Evolutionary conservation across 1,139 yeast genomes (phyloP).

Genomic region (Pichia sp.): DNA sequence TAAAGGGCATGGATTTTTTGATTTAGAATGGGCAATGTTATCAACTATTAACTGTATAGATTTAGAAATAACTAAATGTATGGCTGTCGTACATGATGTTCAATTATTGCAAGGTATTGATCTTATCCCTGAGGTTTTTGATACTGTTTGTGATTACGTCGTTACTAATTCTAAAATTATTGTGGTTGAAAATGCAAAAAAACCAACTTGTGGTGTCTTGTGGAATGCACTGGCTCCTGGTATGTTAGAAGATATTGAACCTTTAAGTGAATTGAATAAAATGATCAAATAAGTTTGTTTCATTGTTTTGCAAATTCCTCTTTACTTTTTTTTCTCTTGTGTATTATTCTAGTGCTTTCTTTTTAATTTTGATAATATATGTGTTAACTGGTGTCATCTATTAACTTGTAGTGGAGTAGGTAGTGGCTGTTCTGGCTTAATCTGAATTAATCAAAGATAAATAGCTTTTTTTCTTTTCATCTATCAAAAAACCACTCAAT

Average conservation of each 20-base stretch:
- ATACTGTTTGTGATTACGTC: constrained; percentile 28
- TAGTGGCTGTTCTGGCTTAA: too few species aligned
- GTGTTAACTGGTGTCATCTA: too few species aligned
- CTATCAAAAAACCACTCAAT: too few species aligned
- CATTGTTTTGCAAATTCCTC: neutral
- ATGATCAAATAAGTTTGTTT: too few species aligned
- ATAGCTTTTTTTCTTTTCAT: too few species aligned
- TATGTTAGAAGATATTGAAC: constrained; percentile 27
- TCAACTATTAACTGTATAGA: constrained; percentile 23
- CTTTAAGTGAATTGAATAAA: constrained; percentile 20
- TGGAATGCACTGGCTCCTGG: constrained; percentile 26
- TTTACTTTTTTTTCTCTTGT: neutral
- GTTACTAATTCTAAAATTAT: constrained; percentile 23
- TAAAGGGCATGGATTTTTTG: constrained; percentile 30
- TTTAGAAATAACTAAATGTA: constrained; percentile 19
- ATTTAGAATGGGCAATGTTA: constrained; percentile 29
- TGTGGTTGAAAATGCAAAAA: constrained; percentile 17
- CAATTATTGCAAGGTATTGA: constrained; percentile 24
- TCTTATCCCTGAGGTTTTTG: constrained; percentile 26
- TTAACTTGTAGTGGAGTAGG: too few species aligned
- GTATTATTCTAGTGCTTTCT: neutral
- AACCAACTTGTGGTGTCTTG: constrained; percentile 26
- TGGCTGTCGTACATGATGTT: constrained; percentile 29
- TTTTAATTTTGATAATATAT: too few species aligned
- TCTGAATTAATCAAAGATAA: too few species aligned